Percentiles rank a stretch among this genome's conserved stretches.
These are phyloP conservation scores for Scutellaria galericulata DNA, from an alignment of 257 asterid species.

Conservation along the genomic window DNA sequence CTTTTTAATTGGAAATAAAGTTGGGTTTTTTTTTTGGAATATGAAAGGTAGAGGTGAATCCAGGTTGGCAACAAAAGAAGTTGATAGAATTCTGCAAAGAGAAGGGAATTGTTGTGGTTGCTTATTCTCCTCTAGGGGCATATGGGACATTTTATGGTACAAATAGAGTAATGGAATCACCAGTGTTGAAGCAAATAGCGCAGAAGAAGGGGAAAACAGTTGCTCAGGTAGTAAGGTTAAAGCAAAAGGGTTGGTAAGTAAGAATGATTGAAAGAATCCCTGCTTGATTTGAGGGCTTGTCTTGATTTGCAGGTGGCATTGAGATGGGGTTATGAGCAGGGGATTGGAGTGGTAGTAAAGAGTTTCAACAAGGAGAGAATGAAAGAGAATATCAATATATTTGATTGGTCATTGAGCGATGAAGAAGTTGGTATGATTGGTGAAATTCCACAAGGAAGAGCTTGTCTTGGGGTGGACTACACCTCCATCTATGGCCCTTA, in stretches of 20 bases:
- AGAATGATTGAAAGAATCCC: background rate
- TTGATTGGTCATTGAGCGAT: conserved; percentile 56
- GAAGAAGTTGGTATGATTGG: conserved; percentile 53
- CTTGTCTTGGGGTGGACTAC: conserved; percentile 58
- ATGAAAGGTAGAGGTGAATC: conserved; percentile 71
- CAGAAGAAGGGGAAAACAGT: conserved; percentile 52
- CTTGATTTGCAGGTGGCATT: conserved; percentile 54
- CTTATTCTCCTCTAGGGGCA: conserved; percentile 63
- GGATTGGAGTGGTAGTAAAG: conserved; percentile 60
- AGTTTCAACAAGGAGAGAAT: conserved; percentile 71
- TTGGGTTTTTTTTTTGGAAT: too few relatives aligned
- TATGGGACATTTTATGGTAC: conserved; percentile 62
- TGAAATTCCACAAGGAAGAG: conserved; percentile 62
- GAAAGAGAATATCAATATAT: conserved; percentile 63
- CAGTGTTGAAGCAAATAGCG: conserved; percentile 59
- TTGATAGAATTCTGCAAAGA: conserved; percentile 62
- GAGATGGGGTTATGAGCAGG: conserved; percentile 75
- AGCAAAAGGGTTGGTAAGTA: background rate
- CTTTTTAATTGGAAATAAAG: too few relatives aligned
- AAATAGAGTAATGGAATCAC: conserved; percentile 57
- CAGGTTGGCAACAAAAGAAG: conserved; percentile 81
- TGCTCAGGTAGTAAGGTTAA: conserved; percentile 53
- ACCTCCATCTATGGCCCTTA: conserved; percentile 67
- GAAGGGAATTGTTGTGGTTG: conserved; percentile 55
- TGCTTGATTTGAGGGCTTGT: too few relatives aligned